Percentiles rank a stretch among this genome's conserved stretches.
Evolutionary conservation across 179 eudicot species (phyloP).

Genomic region (Camellia oleifera): DNA sequence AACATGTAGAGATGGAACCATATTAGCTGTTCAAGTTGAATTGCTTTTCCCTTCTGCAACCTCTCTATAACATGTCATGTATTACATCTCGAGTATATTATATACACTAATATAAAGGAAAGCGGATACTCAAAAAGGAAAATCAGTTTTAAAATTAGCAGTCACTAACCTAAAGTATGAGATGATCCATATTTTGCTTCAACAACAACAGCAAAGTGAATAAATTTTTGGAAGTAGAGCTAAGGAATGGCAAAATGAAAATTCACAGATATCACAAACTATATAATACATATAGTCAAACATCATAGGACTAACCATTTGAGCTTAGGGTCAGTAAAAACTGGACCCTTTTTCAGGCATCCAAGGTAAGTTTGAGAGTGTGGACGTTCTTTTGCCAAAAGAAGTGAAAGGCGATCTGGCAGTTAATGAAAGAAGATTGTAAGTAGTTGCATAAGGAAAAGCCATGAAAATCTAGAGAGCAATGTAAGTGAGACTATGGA

Average conservation of each 20-base stretch:
- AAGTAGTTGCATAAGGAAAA: background rate
- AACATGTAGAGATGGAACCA: background rate
- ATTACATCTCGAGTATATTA: background rate
- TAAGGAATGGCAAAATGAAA: background rate
- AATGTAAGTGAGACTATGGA: background rate
- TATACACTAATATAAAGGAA: too few species aligned
- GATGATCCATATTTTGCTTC: background rate
- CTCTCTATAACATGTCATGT: background rate
- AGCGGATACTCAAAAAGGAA: too few species aligned
- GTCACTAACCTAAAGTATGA: background rate
- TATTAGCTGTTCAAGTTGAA: background rate
- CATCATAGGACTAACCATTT: conserved; percentile 67
- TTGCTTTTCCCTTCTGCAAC: background rate
- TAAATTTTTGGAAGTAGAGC: background rate
- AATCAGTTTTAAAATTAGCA: background rate
- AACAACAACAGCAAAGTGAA: background rate
- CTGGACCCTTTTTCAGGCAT: conserved; percentile 98
- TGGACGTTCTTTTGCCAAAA: conserved; percentile 84
- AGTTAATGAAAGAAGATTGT: conserved; percentile 14
- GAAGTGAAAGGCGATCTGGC: conserved; percentile 85
- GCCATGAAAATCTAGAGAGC: background rate
- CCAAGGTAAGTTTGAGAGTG: conserved; percentile 94
- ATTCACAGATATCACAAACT: background rate
- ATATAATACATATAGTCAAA: background rate
- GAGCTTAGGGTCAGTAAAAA: conserved; percentile 79